These are phyloP conservation scores for Hanseniaspora lachancei DNA, from an alignment of 805 yeast genomes.

Conservation along the genomic window DNA sequence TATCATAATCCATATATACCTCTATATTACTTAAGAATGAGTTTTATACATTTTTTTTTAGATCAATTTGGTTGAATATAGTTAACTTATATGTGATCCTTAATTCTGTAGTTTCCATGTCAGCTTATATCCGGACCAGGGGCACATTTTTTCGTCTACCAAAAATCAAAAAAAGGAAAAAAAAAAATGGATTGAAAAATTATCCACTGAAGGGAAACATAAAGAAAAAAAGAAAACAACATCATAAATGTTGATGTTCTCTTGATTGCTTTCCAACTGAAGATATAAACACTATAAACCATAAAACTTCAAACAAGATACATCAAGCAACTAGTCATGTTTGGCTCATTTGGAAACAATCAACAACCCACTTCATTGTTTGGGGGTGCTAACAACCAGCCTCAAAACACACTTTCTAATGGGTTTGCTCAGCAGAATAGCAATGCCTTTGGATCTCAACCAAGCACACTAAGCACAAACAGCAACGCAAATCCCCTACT, in stretches of 20 bases:
- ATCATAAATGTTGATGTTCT: too few species aligned
- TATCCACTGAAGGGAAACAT: neutral
- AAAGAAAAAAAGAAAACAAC: neutral
- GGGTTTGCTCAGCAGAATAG: slow-evolving; percentile 2
- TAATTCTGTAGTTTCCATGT: too few species aligned
- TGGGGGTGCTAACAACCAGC: neutral
- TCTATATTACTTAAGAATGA: neutral
- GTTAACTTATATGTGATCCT: too few species aligned
- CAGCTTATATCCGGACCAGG: too few species aligned
- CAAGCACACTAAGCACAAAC: neutral
- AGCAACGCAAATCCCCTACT: slow-evolving; percentile 3
- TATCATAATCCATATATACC: neutral
- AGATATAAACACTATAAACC: neutral
- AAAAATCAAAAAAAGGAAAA: too few species aligned
- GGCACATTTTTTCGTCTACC: too few species aligned
- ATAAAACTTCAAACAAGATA: neutral
- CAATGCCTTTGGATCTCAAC: neutral
- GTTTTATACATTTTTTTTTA: neutral
- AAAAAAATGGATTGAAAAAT: too few species aligned
- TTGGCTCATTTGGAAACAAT: neutral
- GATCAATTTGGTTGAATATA: too few species aligned
- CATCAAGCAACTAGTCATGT: neutral
- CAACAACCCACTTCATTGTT: neutral
- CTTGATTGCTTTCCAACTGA: neutral
- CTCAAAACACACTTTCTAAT: neutral